Conservation (phyloP, 768 basidiomycete species). For the Suillus lakei region DNA sequence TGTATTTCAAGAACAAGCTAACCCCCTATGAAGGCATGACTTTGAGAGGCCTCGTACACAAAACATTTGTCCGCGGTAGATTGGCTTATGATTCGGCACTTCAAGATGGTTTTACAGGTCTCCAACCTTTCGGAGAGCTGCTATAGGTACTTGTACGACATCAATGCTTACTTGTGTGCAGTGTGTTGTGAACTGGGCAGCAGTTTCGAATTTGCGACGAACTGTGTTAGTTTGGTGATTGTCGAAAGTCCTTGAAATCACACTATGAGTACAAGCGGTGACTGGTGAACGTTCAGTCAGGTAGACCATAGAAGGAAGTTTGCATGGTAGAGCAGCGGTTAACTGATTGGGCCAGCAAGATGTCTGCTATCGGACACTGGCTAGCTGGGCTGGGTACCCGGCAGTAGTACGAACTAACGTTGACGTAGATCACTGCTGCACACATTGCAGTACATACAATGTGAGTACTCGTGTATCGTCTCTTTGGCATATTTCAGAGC, state of each 20-base stretch:
- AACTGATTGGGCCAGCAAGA: neutral
- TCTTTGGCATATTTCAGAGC: neutral
- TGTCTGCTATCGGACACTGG: neutral
- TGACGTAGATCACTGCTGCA: neutral
- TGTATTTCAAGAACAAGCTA: conserved; percentile 94
- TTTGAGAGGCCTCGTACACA: conserved; percentile 69
- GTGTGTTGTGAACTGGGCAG: neutral
- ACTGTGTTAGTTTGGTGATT: neutral
- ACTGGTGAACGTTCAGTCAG: neutral
- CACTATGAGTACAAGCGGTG: neutral
- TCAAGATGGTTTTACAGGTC: conserved; percentile 38
- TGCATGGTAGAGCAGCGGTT: neutral
- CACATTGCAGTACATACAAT: neutral
- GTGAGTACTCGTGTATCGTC: neutral
- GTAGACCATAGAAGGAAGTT: neutral
- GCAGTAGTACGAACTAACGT: neutral
- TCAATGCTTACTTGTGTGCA: neutral
- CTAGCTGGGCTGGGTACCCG: neutral
- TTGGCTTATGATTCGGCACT: conserved; percentile 58
- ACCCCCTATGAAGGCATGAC: conserved; percentile 84
- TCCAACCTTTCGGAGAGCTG: conserved; percentile 42
- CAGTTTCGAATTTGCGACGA: neutral
- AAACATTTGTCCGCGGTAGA: conserved; percentile 78
- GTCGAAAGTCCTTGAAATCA: neutral
- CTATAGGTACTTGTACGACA: conserved; percentile 28